Evolutionary conservation across 2,329 filamentous ascomycete species (phyloP), one percentile per base, ranked within the genome.

Genomic region (Tolypocladium amazonense): DNA sequence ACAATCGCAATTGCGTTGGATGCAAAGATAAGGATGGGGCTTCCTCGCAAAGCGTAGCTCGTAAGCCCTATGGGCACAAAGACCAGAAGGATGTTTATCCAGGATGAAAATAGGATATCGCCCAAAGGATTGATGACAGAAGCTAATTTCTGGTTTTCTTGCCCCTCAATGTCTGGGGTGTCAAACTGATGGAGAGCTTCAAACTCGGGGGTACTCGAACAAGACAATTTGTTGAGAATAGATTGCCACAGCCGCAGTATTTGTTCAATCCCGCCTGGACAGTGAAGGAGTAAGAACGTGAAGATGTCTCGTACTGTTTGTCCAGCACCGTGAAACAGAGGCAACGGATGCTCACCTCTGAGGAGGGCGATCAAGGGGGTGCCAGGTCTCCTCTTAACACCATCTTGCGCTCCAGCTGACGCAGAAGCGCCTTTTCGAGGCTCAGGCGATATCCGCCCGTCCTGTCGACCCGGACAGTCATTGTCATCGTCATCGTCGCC

Each of bases 61-160:
- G 78, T 81, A 53, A 89, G 83, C 62, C 87, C 88, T 55, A 87
- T 75, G 1, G 88, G 88, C n/a, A 90, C 86, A 66, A 89, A 89
- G 43, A 89, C 71, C 57, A 90, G 77, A 56, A 90, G 73, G 55
- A 85, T 65, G 65, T 90, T 90, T 71, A 90, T 72, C 76, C 81
- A 85, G 66, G 72, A 73, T 0, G 67, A 68, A 30, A 68, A 66
- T 12, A 74, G 47, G 27, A 68, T 72, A 35, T 67, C 65, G 43
- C 63, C 64, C 9, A 73, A 64, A 18, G 53, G 41, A 18, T 56
- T 41, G 27, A 39, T 11, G 47, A 41, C 20, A 3, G 57, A 23
- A 25, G 37, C 47, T 27, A 25, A 35, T 15, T 41, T 47, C 35
- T 11, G 12, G 23, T 9, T 35, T 35, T 4, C 23, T 15, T 15